Evolutionary conservation across 2,329 filamentous ascomycete genomes (phyloP).

Genomic region (Hypomyces rosellus): DNA sequence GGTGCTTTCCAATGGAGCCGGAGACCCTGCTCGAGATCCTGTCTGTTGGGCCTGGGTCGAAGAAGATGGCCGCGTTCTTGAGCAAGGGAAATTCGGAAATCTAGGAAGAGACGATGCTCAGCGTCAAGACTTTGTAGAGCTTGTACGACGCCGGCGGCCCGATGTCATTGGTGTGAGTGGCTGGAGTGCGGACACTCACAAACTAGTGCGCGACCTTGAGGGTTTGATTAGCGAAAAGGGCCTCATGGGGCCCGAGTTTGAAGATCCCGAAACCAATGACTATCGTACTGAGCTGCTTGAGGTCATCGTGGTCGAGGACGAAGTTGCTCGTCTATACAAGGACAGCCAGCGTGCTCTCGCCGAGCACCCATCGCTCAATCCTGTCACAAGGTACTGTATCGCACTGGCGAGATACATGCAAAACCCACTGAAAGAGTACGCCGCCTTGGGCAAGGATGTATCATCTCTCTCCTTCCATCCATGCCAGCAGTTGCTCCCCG

Average conservation of each 20-base stretch:
- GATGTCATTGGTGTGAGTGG: slow-evolving; percentile 89
- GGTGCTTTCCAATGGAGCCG: slow-evolving; percentile 78
- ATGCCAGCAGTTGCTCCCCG: slow-evolving; percentile 79
- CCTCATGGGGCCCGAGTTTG: slow-evolving; percentile 73
- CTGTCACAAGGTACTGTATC: slow-evolving; percentile 82
- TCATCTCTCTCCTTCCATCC: slow-evolving; percentile 81
- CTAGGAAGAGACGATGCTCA: slow-evolving; percentile 63
- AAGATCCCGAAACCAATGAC: slow-evolving; percentile 69
- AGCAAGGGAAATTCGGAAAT: slow-evolving; percentile 82
- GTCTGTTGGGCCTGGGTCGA: slow-evolving; percentile 90
- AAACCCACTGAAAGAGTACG: slow-evolving; percentile 94
- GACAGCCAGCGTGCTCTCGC: slow-evolving; percentile 71
- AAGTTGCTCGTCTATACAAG: slow-evolving; percentile 94
- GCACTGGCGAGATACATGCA: slow-evolving; percentile 87
- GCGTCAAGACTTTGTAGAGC: slow-evolving; percentile 65
- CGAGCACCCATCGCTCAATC: slow-evolving; percentile 75
- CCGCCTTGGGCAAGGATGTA: slow-evolving; percentile 82
- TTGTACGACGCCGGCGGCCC: slow-evolving; percentile 73
- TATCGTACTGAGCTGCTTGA: slow-evolving; percentile 75
- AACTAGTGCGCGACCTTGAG: slow-evolving; percentile 74
- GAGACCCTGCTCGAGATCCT: slow-evolving; percentile 65
- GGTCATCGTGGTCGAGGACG: slow-evolving; percentile 88
- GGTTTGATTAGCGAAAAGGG: slow-evolving; percentile 71
- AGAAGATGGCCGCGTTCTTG: slow-evolving; percentile 81
- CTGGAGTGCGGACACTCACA: slow-evolving; percentile 79